Conservation (phyloP, 2,329 filamentous ascomycete species). For the Diaporthe helianthi region DNA sequence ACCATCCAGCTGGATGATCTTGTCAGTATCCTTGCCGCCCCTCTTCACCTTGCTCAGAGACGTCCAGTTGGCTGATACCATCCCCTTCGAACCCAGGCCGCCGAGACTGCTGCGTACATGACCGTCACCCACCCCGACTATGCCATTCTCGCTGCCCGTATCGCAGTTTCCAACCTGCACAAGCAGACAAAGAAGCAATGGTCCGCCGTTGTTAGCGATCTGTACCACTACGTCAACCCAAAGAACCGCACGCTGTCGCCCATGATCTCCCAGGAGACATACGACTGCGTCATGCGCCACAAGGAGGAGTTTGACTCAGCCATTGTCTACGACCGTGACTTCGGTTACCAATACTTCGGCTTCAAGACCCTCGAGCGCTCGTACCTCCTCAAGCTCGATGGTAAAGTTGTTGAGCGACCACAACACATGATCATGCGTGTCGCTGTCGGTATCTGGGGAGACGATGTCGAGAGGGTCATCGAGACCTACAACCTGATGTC, state of each 20-base stretch:
- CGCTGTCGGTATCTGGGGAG: slow-evolving; percentile 93
- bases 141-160: slow-evolving; percentile 96
- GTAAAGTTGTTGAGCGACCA: slow-evolving; percentile 94
- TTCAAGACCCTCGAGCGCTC: slow-evolving; percentile 99
- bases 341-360: slow-evolving; percentile 99
- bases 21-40: slow-evolving; percentile 61
- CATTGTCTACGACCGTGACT: slow-evolving; percentile 98
- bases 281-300: slow-evolving; percentile 93
- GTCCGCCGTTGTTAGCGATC: slow-evolving; percentile 90
- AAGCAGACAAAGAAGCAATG: slow-evolving; percentile 99
- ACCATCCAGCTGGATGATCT: slow-evolving; percentile 96
- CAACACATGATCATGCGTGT: slow-evolving; percentile 99
- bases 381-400: slow-evolving; percentile 93
- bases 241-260: slow-evolving; percentile 84
- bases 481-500: slow-evolving; percentile 99
- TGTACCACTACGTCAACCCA: slow-evolving; percentile 96
- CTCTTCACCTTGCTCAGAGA: not conserved
- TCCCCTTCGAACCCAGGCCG: slow-evolving; percentile 67
- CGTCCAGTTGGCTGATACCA: slow-evolving; percentile 23
- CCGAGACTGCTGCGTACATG: slow-evolving; percentile 99
- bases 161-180: slow-evolving; percentile 98
- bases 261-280: slow-evolving; percentile 93
- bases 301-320: slow-evolving; percentile 97
- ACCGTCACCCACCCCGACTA: slow-evolving; percentile 99
- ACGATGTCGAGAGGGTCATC: slow-evolving; percentile 90